These are phyloP conservation scores for Spergularia bocconei DNA, from an alignment of 148 eudicot genomes.

Conservation along the genomic window DNA sequence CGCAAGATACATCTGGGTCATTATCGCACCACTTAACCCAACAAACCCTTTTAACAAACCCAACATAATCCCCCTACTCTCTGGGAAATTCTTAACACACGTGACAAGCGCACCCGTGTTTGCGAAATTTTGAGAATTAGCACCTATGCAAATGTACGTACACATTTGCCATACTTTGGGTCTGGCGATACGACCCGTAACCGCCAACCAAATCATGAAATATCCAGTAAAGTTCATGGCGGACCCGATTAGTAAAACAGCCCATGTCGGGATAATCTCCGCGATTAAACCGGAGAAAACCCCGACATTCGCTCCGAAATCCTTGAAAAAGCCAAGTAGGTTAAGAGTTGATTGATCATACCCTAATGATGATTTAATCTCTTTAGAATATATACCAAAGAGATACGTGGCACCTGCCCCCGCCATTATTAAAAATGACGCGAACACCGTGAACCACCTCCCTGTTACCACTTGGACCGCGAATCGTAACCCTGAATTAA, in stretches of 20 bases:
- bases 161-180: constrained; percentile 51
- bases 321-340: constrained; percentile 42
- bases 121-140: constrained; percentile 42
- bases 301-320: constrained; percentile 46
- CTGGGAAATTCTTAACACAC: constrained; percentile 43
- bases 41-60: constrained; percentile 49
- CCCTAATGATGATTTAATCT: constrained; percentile 42
- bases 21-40: constrained; percentile 47
- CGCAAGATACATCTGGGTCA: constrained; percentile 38
- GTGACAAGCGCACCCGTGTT: constrained; percentile 47
- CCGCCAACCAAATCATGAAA: constrained; percentile 48
- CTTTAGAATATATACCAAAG: constrained; percentile 40
- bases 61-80: constrained; percentile 45
- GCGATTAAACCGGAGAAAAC: constrained; percentile 43
- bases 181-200: constrained; percentile 8
- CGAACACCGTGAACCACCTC: constrained; percentile 46
- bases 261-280: constrained; percentile 44
- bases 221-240: constrained; percentile 50
- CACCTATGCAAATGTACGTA: constrained; percentile 35
- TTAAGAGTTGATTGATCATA: constrained; percentile 51
- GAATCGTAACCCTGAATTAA: neutral
- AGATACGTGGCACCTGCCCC: constrained; percentile 45
- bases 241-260: constrained; percentile 40
- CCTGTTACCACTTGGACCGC: constrained; percentile 20
- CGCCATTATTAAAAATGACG: constrained; percentile 39